Evolutionary conservation across 371 early-diverging fungal species (phyloP).

Genomic region (Cokeromyces recurvatus): DNA sequence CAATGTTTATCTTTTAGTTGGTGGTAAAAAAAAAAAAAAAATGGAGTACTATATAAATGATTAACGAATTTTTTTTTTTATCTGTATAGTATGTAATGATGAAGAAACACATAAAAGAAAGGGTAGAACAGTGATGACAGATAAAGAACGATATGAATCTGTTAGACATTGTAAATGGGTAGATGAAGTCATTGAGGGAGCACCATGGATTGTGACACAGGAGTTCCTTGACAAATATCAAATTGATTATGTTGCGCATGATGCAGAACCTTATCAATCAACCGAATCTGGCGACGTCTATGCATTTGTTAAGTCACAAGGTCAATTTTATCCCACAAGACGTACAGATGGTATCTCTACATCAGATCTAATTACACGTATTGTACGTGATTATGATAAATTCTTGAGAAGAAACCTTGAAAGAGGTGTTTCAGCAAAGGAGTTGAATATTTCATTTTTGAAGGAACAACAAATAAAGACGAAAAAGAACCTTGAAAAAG

Average conservation of each 20-base stretch:
- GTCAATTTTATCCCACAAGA: slow-evolving; percentile 81
- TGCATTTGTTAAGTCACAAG: slow-evolving; percentile 80
- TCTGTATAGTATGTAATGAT: slow-evolving; percentile 79
- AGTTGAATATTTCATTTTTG: slow-evolving; percentile 80
- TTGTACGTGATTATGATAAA: slow-evolving; percentile 90
- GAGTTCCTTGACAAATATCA: slow-evolving; percentile 82
- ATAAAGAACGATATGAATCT: slow-evolving; percentile 79
- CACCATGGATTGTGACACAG: slow-evolving; percentile 85
- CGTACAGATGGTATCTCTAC: slow-evolving; percentile 93
- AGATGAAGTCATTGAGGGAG: slow-evolving; percentile 83
- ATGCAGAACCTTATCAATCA: slow-evolving; percentile 86
- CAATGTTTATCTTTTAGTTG: slow-evolving; percentile 84
- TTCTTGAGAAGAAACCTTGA: slow-evolving; percentile 87
- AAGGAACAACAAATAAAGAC: slow-evolving; percentile 76
- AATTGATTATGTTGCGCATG: slow-evolving; percentile 96
- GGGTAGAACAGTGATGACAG: slow-evolving; percentile 87
- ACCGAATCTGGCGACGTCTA: slow-evolving; percentile 84
- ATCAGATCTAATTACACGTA: slow-evolving; percentile 89
- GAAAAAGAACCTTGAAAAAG: slow-evolving; percentile 66
- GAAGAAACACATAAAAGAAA: slow-evolving; percentile 73
- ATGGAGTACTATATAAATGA: too few relatives aligned
- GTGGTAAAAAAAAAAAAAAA: slow-evolving; percentile 49
- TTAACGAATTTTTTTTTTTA: too few relatives aligned
- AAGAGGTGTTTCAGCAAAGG: slow-evolving; percentile 82
- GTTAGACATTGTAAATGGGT: slow-evolving; percentile 94